These are phyloP conservation scores for Betula pendula DNA, from an alignment of 306 rosid species.

Conservation along the genomic window DNA sequence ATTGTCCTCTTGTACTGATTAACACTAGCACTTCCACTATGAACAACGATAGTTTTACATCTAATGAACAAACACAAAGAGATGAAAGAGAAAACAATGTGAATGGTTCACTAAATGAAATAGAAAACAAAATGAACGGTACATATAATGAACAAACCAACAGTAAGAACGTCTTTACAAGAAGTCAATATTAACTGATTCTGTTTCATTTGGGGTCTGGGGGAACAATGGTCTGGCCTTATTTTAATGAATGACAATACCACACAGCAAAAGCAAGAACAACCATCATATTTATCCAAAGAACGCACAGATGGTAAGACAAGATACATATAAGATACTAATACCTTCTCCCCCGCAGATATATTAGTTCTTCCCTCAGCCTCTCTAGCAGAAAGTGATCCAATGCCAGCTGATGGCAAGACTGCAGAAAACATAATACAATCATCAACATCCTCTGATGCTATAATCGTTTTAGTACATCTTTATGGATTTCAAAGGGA, in stretches of 20 bases:
- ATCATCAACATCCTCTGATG: constrained; percentile 24
- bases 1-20: not conserved
- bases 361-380: constrained; percentile 94
- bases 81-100: not conserved
- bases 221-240: not conserved
- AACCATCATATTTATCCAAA: constrained; percentile 18
- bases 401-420: constrained; percentile 91
- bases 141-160: not conserved
- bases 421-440: constrained; percentile 53
- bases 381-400: constrained; percentile 88
- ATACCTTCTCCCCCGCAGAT: constrained; percentile 88
- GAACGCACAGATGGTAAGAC: constrained; percentile 10
- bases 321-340: constrained; percentile 1
- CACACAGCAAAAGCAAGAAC: constrained; percentile 1
- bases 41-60: not conserved
- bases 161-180: not conserved
- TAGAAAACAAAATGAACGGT: no score
- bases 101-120: not conserved
- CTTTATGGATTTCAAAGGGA: not conserved
- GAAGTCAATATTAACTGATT: no score
- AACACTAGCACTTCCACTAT: not conserved
- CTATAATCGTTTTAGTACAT: not conserved
- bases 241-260: not conserved
- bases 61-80: not conserved
- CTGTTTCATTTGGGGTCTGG: not conserved